Conservation (phyloP, 768 basidiomycete genomes). For the Lyophyllum shimeji region DNA sequence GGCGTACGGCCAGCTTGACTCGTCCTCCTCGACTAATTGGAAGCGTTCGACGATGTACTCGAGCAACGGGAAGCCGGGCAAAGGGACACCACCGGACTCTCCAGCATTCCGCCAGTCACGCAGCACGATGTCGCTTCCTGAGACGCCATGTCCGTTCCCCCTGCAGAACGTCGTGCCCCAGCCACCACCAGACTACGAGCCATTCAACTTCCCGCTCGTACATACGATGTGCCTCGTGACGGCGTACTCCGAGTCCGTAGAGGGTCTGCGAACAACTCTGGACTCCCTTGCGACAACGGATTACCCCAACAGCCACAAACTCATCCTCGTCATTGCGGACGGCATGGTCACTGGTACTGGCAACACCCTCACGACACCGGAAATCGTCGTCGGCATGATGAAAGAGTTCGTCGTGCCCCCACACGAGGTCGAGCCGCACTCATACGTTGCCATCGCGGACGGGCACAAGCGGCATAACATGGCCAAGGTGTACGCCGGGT, state of each 20-base stretch:
- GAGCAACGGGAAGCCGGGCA: constrained; percentile 40
- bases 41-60: constrained; percentile 61
- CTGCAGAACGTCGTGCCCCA: constrained; percentile 89
- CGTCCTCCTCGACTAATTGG: constrained; percentile 46
- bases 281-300: constrained; percentile 98
- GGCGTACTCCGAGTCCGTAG: constrained; percentile 95
- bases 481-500: constrained; percentile 98
- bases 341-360: constrained; percentile 98
- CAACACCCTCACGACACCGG: constrained; percentile 86
- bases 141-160: constrained; percentile 90
- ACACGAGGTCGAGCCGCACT: constrained; percentile 88
- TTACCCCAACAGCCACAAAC: constrained; percentile 96
- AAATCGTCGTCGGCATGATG: constrained; percentile 97
- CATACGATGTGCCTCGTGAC: constrained; percentile 97
- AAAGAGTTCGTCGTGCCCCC: constrained; percentile 83
- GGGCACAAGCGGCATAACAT: constrained; percentile 99
- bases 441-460: constrained; percentile 98
- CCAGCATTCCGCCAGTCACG: constrained; percentile 73
- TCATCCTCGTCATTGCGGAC: constrained; percentile 94
- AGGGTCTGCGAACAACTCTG: constrained; percentile 95
- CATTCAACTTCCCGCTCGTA: constrained; percentile 92
- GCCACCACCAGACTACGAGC: constrained; percentile 87
- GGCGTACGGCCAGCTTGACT: constrained; percentile 66
- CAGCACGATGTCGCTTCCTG: constrained; percentile 75
- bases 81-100: constrained; percentile 72